phyloP scores from a whole-genome alignment of 768 basidiomycete genomes.

The Dentipellis fragilis region DNA sequence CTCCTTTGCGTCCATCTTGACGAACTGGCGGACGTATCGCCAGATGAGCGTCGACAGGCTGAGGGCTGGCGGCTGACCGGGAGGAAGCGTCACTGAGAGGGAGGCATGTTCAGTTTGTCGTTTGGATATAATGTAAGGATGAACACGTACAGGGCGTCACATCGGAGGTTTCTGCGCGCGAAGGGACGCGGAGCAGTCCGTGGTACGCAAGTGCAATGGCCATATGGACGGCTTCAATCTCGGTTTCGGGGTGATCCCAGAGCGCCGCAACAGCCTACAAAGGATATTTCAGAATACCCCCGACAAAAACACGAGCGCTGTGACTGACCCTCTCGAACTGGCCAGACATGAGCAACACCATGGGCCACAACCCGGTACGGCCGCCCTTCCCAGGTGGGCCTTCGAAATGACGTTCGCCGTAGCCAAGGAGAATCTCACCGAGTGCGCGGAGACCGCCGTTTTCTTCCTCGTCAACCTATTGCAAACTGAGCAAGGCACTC shows the following conservation, averaged over 20 bases:
- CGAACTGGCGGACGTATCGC: conserved; percentile 89
- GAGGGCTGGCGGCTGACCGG: conserved; percentile 59
- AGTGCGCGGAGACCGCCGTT: conserved; percentile 65
- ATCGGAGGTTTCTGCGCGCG: conserved; percentile 74
- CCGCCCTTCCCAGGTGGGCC: conserved; percentile 46
- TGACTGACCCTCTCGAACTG: conserved; percentile 81
- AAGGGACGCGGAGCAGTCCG: conserved; percentile 78
- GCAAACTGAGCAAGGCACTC: background rate
- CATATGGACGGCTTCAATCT: conserved; percentile 90
- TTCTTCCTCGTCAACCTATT: conserved; percentile 72
- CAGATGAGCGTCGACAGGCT: conserved; percentile 81
- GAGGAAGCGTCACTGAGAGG: conserved; percentile 60
- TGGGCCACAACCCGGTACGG: conserved; percentile 66
- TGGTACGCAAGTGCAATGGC: conserved; percentile 90
- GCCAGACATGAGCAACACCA: conserved; percentile 81
- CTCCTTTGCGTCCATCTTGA: conserved; percentile 86
- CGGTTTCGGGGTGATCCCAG: conserved; percentile 78
- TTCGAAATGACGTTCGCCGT: conserved; percentile 79
- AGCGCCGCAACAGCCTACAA: conserved; percentile 79
- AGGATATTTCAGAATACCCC: background rate
- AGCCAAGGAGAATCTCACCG: conserved; percentile 65
- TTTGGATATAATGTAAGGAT: conserved; percentile 8
- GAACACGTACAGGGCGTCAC: conserved; percentile 62
- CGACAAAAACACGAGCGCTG: background rate
- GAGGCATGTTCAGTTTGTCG: background rate